A percentile compares a stretch with the other conserved stretches of the same genome.
Evolutionary conservation across 345 rosid species (phyloP).

Genomic region (Erysimum cheiranthoides): DNA sequence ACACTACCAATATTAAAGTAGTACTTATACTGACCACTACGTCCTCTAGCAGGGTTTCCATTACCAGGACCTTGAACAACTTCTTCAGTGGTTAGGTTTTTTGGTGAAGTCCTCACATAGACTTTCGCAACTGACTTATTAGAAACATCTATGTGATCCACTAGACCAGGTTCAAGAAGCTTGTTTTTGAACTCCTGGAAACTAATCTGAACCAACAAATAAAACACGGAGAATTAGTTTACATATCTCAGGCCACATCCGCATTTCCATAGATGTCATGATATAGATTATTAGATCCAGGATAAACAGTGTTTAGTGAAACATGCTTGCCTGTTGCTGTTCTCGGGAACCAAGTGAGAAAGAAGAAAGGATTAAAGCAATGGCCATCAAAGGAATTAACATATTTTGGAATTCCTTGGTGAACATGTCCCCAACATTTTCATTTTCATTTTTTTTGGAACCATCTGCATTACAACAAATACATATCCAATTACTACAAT

Average conservation of each 20-base stretch:
- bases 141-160: constrained; percentile 88
- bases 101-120: constrained; percentile 62
- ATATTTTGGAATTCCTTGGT: constrained; percentile 56
- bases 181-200: constrained; percentile 97
- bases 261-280: constrained; percentile 10
- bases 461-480: constrained; percentile 63
- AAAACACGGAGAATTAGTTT: background rate
- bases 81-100: constrained; percentile 53
- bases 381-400: constrained; percentile 56
- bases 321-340: constrained; percentile 65
- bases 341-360: constrained; percentile 54
- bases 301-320: background rate
- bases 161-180: constrained; percentile 90
- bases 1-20: constrained; percentile 86
- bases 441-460: constrained; percentile 62
- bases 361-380: constrained; percentile 57
- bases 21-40: constrained; percentile 70
- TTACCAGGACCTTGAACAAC: constrained; percentile 51
- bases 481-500: constrained; percentile 13
- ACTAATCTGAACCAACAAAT: constrained; percentile 66
- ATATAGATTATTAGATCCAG: background rate
- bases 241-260: background rate
- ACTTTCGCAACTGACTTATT: constrained; percentile 93
- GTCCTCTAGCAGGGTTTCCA: constrained; percentile 56
- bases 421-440: constrained; percentile 55